Base-by-base conservation (phyloP, 352 stramenopile species). In the Pythium phragmitis region DNA sequence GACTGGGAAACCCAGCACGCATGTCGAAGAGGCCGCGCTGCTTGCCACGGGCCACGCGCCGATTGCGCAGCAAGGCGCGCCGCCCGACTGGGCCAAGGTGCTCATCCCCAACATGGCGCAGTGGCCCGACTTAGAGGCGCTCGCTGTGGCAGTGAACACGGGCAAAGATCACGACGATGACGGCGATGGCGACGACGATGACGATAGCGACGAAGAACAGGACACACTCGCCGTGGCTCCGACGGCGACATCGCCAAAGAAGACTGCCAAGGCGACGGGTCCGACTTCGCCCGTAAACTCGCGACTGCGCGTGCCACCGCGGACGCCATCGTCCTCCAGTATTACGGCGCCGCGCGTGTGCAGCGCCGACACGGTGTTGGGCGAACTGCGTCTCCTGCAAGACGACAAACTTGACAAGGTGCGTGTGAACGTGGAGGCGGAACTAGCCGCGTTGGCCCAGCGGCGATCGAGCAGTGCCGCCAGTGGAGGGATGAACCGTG, bases 41-140 rank as follows among this genome's bases (percentile, higher is more conserved):
- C 47, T 63, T 16, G 45, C 51, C 17, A 49, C 73, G 1, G 37
- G 36, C 17, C 72, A 78, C 54, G 57, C 63, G 46, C 67, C 71
- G n/a, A 70, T 89, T 19, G 70, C 72, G 26, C 78, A 86, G 46
- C 63, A 73, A 61, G 79, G 82, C 2, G 74, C 75, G 5, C 63
- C 77, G 7, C 72, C 82, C 0, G 82, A 91, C 63, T 91, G 82
- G 82, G 64, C 58, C 2, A 79, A 79, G 48, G 78, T 89, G 34
- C 23, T 74, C 23, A 85, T 91, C 60, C 69, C 67, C 4, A 81
- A 77, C 36, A 52, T 91, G 34, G 53, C 53, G 3, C 63, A 64
- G 23, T 89, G 82, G 80, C 77, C 76, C 1, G 76, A 83, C 39
- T 69, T 91, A 21, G 73, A 80, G 42, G 52, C 47, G 1, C 54